Evolutionary conservation across 202 grass and related monocot species (phyloP).

Genomic region (Alloteropsis angusta): DNA sequence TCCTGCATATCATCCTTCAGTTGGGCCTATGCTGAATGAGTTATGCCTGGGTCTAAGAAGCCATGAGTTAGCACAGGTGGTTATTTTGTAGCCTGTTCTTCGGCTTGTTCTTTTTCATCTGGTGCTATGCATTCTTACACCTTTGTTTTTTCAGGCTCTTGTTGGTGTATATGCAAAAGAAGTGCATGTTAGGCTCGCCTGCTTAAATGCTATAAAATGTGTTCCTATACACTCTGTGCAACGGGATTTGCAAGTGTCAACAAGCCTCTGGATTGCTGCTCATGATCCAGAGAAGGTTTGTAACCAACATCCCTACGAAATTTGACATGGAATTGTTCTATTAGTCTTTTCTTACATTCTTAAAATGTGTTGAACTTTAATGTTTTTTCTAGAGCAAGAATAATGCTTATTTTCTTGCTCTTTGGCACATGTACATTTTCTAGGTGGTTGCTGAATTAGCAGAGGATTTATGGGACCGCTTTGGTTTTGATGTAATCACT

Average conservation of each 20-base stretch:
- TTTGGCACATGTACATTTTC: constrained; percentile 18
- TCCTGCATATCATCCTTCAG: constrained; percentile 68
- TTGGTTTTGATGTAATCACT: constrained; percentile 70
- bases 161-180: constrained; percentile 82
- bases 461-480: constrained; percentile 91
- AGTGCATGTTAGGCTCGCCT: constrained; percentile 79
- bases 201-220: constrained; percentile 93
- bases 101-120: constrained; percentile 10
- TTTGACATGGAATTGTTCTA: constrained; percentile 16
- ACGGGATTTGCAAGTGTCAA: constrained; percentile 57
- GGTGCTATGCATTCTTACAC: constrained; percentile 26
- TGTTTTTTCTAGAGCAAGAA: background rate
- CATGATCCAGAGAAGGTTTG: constrained; percentile 94
- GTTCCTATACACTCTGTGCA: constrained; percentile 63
- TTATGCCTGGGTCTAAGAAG: constrained; percentile 76
- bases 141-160: constrained; percentile 55
- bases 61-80: constrained; percentile 73
- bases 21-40: constrained; percentile 93
- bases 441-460: constrained; percentile 84
- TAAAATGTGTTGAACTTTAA: background rate
- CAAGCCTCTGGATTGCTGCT: constrained; percentile 91
- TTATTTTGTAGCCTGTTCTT: constrained; percentile 30
- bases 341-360: background rate
- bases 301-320: constrained; percentile 23
- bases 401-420: constrained; percentile 18